These are phyloP conservation scores for Aspergillus wentii DNA, from an alignment of 495 filamentous ascomycete species.

Conservation along the genomic window DNA sequence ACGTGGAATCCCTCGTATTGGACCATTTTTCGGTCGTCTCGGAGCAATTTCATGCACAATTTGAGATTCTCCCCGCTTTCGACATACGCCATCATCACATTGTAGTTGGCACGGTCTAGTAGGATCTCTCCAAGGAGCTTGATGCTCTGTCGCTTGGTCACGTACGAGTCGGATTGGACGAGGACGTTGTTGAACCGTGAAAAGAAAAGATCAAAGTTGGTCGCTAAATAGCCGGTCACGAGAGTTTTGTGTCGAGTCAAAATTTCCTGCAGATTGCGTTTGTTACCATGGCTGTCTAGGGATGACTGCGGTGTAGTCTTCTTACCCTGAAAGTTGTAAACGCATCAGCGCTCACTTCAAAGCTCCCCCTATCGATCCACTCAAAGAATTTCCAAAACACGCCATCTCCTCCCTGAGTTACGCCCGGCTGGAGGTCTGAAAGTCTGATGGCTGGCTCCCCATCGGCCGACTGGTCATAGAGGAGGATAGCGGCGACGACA, in stretches of 20 bases:
- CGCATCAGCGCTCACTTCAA: constrained; percentile 95
- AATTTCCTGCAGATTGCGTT: constrained; percentile 60
- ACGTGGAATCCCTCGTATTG: constrained; percentile 99
- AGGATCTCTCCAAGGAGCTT: constrained; percentile 94
- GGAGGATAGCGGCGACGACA: constrained; percentile 76
- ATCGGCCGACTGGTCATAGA: constrained; percentile 80
- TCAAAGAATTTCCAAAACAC: constrained; percentile 98
- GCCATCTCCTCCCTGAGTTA: constrained; percentile 65
- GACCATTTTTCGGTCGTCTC: constrained; percentile 96
- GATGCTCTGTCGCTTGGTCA: constrained; percentile 97
- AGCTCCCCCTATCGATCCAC: constrained; percentile 91
- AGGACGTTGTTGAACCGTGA: constrained; percentile 81
- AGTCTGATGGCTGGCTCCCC: constrained; percentile 50
- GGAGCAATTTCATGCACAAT: constrained; percentile 92
- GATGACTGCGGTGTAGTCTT: not conserved
- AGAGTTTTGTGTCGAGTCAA: constrained; percentile 89
- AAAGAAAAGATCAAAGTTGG: constrained; percentile 92
- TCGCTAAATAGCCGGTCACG: constrained; percentile 76
- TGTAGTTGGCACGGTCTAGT: constrained; percentile 92
- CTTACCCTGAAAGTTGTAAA: constrained; percentile 93
- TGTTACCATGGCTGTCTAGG: too few species aligned
- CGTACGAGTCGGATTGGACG: constrained; percentile 88
- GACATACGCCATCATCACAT: constrained; percentile 95
- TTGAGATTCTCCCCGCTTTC: constrained; percentile 93
- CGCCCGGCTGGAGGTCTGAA: constrained; percentile 60